A percentile compares a stretch with the other conserved stretches of the same genome.
Evolutionary conservation across 2,329 filamentous ascomycete species (phyloP).

Genomic region (Fusarium verticillioides): DNA sequence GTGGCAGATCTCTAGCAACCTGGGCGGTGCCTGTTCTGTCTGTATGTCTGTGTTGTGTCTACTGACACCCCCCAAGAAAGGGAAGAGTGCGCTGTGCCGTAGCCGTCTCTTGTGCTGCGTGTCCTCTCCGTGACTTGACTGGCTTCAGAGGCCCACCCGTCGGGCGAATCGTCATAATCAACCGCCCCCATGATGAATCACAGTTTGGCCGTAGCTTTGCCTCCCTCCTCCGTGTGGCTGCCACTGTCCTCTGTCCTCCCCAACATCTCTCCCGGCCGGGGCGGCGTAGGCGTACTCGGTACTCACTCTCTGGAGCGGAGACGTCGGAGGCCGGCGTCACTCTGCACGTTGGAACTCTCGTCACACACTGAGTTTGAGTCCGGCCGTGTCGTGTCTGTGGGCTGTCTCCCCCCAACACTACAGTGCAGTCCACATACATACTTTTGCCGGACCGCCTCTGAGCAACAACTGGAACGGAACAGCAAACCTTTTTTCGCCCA

Average conservation of each 20-base stretch:
- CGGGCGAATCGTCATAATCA: slow-evolving; percentile 43
- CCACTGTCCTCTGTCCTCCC: background rate
- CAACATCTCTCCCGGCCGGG: slow-evolving; percentile 21
- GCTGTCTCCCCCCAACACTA: background rate
- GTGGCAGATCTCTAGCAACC: slow-evolving; percentile 35
- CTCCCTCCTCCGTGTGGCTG: slow-evolving; percentile 33
- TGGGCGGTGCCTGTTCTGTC: slow-evolving; percentile 34
- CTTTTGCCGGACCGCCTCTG: slow-evolving; percentile 30
- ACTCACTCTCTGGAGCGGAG: background rate
- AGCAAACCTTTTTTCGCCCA: slow-evolving; percentile 39
- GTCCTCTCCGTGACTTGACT: slow-evolving; percentile 35
- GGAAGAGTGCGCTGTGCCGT: slow-evolving; percentile 31
- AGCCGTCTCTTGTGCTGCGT: slow-evolving; percentile 36
- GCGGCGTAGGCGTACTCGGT: slow-evolving; percentile 10
- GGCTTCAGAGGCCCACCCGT: slow-evolving; percentile 30
- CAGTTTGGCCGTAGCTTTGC: slow-evolving; percentile 39
- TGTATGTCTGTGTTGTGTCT: slow-evolving; percentile 12
- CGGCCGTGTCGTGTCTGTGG: slow-evolving; percentile 3
- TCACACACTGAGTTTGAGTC: slow-evolving; percentile 39
- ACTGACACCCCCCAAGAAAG: slow-evolving; percentile 40
- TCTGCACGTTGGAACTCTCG: slow-evolving; percentile 9
- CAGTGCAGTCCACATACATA: background rate
- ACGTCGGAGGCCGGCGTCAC: slow-evolving; percentile 31
- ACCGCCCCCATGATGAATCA: slow-evolving; percentile 42
- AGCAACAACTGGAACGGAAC: slow-evolving; percentile 42